Evolutionary conservation across 495 filamentous ascomycete species (phyloP).

Genomic region (Tuber umbilicatum): DNA sequence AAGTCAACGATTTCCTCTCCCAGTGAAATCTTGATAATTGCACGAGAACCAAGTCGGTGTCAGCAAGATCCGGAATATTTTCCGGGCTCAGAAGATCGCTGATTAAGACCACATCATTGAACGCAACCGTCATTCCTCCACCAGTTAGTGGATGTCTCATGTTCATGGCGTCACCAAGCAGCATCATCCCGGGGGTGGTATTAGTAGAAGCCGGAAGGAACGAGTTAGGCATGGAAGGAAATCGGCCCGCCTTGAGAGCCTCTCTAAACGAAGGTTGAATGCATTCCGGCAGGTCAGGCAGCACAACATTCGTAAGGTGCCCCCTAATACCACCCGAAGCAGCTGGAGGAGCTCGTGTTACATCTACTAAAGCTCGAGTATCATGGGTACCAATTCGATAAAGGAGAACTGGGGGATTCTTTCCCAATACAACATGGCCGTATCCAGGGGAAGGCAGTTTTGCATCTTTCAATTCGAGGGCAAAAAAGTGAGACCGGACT

Average conservation of each 20-base stretch:
- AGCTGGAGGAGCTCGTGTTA: constrained; percentile 71
- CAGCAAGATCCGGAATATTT: constrained; percentile 59
- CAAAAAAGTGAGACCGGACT: constrained; percentile 78
- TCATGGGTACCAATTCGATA: constrained; percentile 97
- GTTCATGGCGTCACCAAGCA: constrained; percentile 89
- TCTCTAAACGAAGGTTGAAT: constrained; percentile 66
- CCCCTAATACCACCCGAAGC: constrained; percentile 72
- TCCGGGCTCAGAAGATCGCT: constrained; percentile 61
- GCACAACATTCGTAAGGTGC: constrained; percentile 67
- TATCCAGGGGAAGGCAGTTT: constrained; percentile 63
- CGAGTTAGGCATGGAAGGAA: constrained; percentile 83
- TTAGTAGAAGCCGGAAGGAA: constrained; percentile 71
- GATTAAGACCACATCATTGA: constrained; percentile 80
- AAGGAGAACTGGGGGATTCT: constrained; percentile 72
- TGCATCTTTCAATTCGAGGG: constrained; percentile 82
- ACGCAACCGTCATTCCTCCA: constrained; percentile 91
- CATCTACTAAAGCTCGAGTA: constrained; percentile 81
- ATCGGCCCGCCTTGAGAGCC: constrained; percentile 64
- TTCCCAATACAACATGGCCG: constrained; percentile 82
- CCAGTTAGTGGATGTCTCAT: constrained; percentile 95
- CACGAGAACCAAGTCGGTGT: constrained; percentile 56
- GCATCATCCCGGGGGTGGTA: constrained; percentile 63
- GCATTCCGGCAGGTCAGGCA: constrained; percentile 65
- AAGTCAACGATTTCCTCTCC: constrained; percentile 68
- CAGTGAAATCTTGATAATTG: constrained; percentile 80